phyloP scores from a whole-genome alignment of 73 alveolate species.

The Paramecium sonneborni region DNA sequence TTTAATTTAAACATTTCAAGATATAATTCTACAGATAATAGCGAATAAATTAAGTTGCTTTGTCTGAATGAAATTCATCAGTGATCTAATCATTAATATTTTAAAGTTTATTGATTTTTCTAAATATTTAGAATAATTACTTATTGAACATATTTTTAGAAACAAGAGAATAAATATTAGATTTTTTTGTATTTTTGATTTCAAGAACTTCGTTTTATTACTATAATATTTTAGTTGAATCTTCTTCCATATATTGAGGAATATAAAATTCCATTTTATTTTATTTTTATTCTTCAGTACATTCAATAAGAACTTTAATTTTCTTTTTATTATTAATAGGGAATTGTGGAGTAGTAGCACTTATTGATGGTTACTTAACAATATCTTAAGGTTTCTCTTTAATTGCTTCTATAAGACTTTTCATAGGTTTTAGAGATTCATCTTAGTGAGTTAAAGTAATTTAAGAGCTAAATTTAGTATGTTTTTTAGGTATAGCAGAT shows the following conservation, averaged over 20 bases:
- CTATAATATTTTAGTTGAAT: neutral
- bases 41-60: neutral
- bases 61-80: neutral
- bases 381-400: neutral
- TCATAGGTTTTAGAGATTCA: constrained; percentile 40
- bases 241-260: constrained; percentile 4
- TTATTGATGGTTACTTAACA: neutral
- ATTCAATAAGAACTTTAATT: neutral
- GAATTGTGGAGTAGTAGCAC: neutral
- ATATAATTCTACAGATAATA: neutral
- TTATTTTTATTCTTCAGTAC: neutral
- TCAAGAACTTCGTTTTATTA: neutral
- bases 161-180: neutral
- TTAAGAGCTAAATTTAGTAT: neutral
- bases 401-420: constrained; percentile 41
- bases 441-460: neutral
- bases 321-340: neutral
- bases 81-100: neutral
- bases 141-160: constrained; percentile 4
- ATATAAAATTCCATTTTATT: neutral
- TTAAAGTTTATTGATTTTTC: neutral
- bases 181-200: neutral
- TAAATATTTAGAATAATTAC: neutral
- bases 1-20: neutral
- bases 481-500: constrained; percentile 22